Evolutionary conservation across 1,284 basidiomycete species (phyloP).

Genomic region (Heterobasidion occidentale): DNA sequence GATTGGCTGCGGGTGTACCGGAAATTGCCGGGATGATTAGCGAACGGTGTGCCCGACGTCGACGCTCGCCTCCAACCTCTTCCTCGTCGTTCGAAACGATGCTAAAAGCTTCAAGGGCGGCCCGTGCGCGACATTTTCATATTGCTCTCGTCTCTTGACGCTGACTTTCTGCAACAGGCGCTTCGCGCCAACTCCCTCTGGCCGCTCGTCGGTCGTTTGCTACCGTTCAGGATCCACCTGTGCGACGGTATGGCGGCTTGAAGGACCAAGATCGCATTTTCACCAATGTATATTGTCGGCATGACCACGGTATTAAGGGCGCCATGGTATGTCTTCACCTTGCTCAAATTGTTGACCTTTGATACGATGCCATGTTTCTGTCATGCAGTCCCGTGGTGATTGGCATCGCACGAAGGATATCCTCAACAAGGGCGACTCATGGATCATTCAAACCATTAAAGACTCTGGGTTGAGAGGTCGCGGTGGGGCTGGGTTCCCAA

Average conservation of each 20-base stretch:
- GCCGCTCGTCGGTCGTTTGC: constrained; percentile 49
- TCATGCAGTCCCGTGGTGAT: constrained; percentile 76
- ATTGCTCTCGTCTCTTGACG: not conserved
- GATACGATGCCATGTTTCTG: not conserved
- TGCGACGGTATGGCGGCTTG: constrained; percentile 82
- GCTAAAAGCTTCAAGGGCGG: not conserved
- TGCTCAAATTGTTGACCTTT: not conserved
- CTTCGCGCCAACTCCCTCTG: not conserved
- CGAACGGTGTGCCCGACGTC: not conserved
- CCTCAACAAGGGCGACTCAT: constrained; percentile 90
- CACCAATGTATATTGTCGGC: constrained; percentile 78
- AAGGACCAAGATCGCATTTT: constrained; percentile 94
- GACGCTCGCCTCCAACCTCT: not conserved
- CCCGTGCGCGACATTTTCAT: not conserved
- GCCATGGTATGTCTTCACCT: constrained; percentile 50
- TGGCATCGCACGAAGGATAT: constrained; percentile 99
- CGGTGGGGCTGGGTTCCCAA: constrained; percentile 96
- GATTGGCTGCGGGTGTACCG: not conserved
- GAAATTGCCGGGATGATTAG: not conserved
- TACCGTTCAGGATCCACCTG: constrained; percentile 76
- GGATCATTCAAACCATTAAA: constrained; percentile 96
- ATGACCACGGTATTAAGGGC: constrained; percentile 87
- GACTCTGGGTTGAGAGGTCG: constrained; percentile 94
- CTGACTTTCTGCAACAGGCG: not conserved
- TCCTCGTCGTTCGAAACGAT: not conserved